A percentile compares a stretch with the other conserved stretches of the same genome.
Evolutionary conservation across 2,329 filamentous ascomycete genomes (phyloP).

Genomic region (Tolypocladium endophyticum): DNA sequence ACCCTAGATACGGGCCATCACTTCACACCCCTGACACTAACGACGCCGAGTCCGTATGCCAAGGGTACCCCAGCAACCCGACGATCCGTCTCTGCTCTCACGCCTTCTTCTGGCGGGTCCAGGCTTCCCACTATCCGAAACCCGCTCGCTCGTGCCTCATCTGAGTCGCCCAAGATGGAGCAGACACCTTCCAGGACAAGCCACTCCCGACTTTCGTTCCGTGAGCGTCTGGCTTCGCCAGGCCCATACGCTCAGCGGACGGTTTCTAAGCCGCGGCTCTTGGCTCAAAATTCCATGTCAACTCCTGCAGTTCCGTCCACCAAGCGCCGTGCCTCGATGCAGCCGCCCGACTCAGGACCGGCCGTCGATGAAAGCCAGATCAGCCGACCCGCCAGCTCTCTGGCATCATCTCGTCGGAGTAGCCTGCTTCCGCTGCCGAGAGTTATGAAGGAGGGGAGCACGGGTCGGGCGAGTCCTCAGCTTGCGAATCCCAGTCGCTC

Average conservation of each 20-base stretch:
- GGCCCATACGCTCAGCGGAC: conserved; percentile 36
- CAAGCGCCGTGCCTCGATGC: conserved; percentile 42
- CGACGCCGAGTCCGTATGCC: conserved; percentile 47
- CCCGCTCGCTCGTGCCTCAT: conserved; percentile 32
- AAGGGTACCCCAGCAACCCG: conserved; percentile 30
- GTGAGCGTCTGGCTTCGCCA: conserved; percentile 20
- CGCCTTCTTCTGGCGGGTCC: conserved; percentile 30
- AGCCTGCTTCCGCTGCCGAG: conserved; percentile 44
- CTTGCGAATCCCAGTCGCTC: conserved; percentile 33
- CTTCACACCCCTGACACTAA: conserved; percentile 52
- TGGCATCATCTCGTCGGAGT: conserved; percentile 38
- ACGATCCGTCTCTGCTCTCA: conserved; percentile 31
- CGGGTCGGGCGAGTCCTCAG: conserved; percentile 38
- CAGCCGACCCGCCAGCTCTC: conserved; percentile 44
- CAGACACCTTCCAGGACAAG: conserved; percentile 37
- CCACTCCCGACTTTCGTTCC: conserved; percentile 23
- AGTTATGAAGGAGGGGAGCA: conserved; percentile 19
- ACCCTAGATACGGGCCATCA: conserved; percentile 56
- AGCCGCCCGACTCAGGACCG: conserved; percentile 30
- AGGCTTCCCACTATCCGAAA: conserved; percentile 39
- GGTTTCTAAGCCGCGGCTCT: conserved; percentile 33
- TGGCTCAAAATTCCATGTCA: conserved; percentile 28
- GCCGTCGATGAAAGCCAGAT: conserved; percentile 16
- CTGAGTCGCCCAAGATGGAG: conserved; percentile 36
- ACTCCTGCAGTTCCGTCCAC: conserved; percentile 30